Conservation (phyloP, 805 yeast species). For the Blastobotrys chiropterorum region DNA sequence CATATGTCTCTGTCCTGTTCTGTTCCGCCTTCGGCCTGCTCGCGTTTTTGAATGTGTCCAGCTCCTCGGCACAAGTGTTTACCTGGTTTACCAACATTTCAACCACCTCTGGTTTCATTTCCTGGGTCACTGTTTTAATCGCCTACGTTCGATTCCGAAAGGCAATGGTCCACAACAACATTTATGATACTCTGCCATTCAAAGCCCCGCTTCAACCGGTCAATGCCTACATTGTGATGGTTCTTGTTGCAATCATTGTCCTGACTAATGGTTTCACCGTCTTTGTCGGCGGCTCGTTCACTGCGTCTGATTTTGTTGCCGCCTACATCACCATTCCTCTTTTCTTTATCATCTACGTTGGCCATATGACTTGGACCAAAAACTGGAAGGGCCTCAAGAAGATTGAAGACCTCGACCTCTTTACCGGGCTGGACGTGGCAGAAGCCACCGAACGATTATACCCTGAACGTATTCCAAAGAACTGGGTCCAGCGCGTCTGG, state of each 20-base stretch:
- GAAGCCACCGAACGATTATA: conserved; percentile 51
- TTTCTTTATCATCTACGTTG: conserved; percentile 46
- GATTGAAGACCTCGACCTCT: conserved; percentile 52
- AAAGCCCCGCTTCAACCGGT: conserved; percentile 51
- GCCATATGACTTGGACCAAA: conserved; percentile 45
- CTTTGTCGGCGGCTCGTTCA: conserved; percentile 48
- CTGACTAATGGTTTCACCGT: conserved; percentile 71
- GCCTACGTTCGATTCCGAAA: conserved; percentile 60
- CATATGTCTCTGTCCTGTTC: conserved; percentile 61
- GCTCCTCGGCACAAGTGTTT: conserved; percentile 48
- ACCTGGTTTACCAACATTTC: conserved; percentile 61
- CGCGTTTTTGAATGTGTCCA: conserved; percentile 60
- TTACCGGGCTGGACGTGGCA: conserved; percentile 46
- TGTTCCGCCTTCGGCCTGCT: conserved; percentile 56
- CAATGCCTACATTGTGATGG: conserved; percentile 49
- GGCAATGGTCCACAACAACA: conserved; percentile 48
- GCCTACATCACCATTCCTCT: conserved; percentile 65
- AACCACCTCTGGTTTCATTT: conserved; percentile 59
- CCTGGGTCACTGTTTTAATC: conserved; percentile 51
- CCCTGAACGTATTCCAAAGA: conserved; percentile 28
- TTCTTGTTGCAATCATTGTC: conserved; percentile 45
- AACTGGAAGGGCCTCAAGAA: conserved; percentile 45
- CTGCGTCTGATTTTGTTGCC: conserved; percentile 55
- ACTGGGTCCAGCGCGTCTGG: conserved; percentile 41
- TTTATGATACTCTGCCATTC: conserved; percentile 53